Evolutionary conservation across 2,329 filamentous ascomycete species (phyloP), one percentile per base, ranked within the genome.

Genomic region (Aureobasidium melanogenum): DNA sequence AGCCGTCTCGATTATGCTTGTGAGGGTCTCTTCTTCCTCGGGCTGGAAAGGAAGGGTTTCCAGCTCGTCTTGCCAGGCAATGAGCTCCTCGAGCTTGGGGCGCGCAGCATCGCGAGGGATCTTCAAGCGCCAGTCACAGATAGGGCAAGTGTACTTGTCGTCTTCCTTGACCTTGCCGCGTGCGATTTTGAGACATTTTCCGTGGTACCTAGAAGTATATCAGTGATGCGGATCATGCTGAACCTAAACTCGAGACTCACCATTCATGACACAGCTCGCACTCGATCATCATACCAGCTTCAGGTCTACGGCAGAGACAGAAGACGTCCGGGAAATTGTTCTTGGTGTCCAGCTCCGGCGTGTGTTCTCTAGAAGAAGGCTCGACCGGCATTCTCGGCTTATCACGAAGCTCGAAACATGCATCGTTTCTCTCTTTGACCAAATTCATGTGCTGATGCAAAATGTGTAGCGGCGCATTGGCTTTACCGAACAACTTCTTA

Each of bases 221-320:
- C 10, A 59, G 24, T 39, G 15, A 5, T 28, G 43, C 41, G 22
- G 34, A 19, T 19, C n/a, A 26, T 12, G 9, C 10, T 38, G 19
- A 28, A 38, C 3, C 5, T 9, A 6, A 12, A 39, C 9, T n/a
- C 8, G 68, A 54, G 36, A 30, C 22, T 79, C 74, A 92, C 94
- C 94, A 99, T 77, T 99, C 94, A 70, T 97, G 93, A 74, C 94
- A 99, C 41, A 97, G 81, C 72, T 97, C 94, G 72, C 94, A 99
- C 75, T 99, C 94, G 68, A 99, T 97, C 94, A 99, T 99, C 88
- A 97, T 95, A 56, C 94, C 94, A 39, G 93, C 91, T 74, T 99
- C 94, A 7, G 91, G 84, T 65, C 87, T 90, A 63, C 94, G 86
- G 75, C 94, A 99, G 67, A 99, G 96, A 74, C 94, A 99, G 73